phyloP scores from a whole-genome alignment of 2,329 filamentous ascomycete genomes.

The Microcyclospora pomicola region DNA sequence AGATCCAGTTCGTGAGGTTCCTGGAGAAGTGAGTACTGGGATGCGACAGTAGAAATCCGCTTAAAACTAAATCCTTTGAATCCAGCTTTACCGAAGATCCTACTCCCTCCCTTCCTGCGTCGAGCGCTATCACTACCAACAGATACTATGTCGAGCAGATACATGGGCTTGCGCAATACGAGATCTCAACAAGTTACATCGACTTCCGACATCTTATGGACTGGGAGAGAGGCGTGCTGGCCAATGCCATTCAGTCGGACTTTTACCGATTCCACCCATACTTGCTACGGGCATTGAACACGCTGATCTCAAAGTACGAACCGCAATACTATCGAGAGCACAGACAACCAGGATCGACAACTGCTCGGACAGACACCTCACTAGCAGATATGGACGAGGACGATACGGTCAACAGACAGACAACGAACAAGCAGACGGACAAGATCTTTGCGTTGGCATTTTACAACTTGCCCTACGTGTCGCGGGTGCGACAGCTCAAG shows the following conservation, averaged over 20 bases:
- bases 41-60: neutral
- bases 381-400: slow-evolving; percentile 46
- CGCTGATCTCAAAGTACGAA: slow-evolving; percentile 87
- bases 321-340: slow-evolving; percentile 89
- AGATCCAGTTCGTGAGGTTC: slow-evolving; percentile 65
- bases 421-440: slow-evolving; percentile 86
- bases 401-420: slow-evolving; percentile 51
- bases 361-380: slow-evolving; percentile 51
- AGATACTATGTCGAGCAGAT: slow-evolving; percentile 80
- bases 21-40: slow-evolving; percentile 50
- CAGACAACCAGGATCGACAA: slow-evolving; percentile 63
- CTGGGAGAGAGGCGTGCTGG: slow-evolving; percentile 65
- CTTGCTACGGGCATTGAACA: slow-evolving; percentile 75
- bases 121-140: slow-evolving; percentile 60
- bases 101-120: slow-evolving; percentile 48
- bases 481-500: slow-evolving; percentile 69
- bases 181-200: slow-evolving; percentile 74
- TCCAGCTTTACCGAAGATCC: slow-evolving; percentile 53
- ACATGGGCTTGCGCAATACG: slow-evolving; percentile 57
- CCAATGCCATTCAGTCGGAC: slow-evolving; percentile 72
- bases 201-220: slow-evolving; percentile 73
- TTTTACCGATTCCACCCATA: slow-evolving; percentile 95
- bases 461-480: slow-evolving; percentile 82
- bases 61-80: neutral
- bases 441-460: slow-evolving; percentile 89